These are phyloP conservation scores for Madurella mycetomatis DNA, from an alignment of 2,329 filamentous ascomycete species.

Conservation along the genomic window DNA sequence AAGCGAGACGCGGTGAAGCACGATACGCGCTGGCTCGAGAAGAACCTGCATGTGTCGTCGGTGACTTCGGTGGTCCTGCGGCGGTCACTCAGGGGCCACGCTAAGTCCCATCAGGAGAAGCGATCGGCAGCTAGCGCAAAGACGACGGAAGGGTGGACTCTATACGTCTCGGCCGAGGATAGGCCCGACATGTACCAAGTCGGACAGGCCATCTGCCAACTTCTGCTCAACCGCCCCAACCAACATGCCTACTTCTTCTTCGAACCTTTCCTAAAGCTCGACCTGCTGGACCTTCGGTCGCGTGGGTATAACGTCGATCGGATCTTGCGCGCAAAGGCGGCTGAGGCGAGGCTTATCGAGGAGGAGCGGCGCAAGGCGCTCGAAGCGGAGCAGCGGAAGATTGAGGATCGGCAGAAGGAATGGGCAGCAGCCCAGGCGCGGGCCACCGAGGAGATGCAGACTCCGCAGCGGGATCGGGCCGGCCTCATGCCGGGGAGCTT, in stretches of 20 bases:
- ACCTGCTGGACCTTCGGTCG: slow-evolving; percentile 73
- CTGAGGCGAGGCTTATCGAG: slow-evolving; percentile 82
- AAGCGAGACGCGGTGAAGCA: slow-evolving; percentile 74
- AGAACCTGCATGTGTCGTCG: slow-evolving; percentile 71
- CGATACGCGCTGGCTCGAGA: slow-evolving; percentile 86
- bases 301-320: slow-evolving; percentile 96
- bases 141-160: slow-evolving; percentile 51
- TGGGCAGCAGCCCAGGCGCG: slow-evolving; percentile 45
- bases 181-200: slow-evolving; percentile 87
- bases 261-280: slow-evolving; percentile 83
- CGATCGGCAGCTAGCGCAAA: slow-evolving; percentile 65
- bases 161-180: slow-evolving; percentile 69
- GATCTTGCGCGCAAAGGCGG: slow-evolving; percentile 81
- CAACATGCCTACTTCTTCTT: slow-evolving; percentile 87
- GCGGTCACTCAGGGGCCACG: slow-evolving; percentile 67
- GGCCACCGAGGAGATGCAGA: slow-evolving; percentile 35
- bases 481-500: slow-evolving; percentile 71
- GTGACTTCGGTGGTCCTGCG: slow-evolving; percentile 75
- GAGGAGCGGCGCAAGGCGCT: slow-evolving; percentile 71
- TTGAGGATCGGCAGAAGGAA: slow-evolving; percentile 52
- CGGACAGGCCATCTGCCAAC: slow-evolving; percentile 76
- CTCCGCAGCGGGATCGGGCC: slow-evolving; percentile 36
- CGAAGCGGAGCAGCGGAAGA: slow-evolving; percentile 65
- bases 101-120: slow-evolving; percentile 67
- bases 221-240: slow-evolving; percentile 76